phyloP scores from a whole-genome alignment of 2,329 filamentous ascomycete species.

The Aureobasidium sp. region DNA sequence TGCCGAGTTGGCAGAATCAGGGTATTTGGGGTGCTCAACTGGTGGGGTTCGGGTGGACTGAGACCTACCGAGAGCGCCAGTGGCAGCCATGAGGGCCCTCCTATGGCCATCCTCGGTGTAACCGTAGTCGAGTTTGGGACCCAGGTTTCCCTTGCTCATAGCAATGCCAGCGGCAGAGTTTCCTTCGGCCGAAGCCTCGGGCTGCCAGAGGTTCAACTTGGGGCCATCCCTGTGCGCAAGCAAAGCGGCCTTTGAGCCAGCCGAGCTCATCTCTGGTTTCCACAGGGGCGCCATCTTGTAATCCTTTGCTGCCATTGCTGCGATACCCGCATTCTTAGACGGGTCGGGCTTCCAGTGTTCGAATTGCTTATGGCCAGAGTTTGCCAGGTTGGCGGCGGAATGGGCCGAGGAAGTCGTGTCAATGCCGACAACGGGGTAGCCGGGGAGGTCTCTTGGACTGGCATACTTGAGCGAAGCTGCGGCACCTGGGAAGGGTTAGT shows the following conservation, averaged over 20 bases:
- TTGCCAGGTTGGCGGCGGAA: constrained; percentile 65
- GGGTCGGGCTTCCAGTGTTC: constrained; percentile 59
- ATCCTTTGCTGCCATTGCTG: constrained; percentile 50
- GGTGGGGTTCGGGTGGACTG: constrained; percentile 54
- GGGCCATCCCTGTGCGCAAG: constrained; percentile 50
- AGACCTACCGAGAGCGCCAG: constrained; percentile 62
- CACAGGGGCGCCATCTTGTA: constrained; percentile 53
- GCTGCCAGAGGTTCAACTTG: constrained; percentile 44
- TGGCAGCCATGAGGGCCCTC: constrained; percentile 65
- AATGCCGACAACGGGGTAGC: constrained; percentile 60
- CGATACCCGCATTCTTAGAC: constrained; percentile 50
- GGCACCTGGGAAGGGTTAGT: constrained; percentile 39
- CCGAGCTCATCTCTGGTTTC: constrained; percentile 54
- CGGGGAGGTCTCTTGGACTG: constrained; percentile 62
- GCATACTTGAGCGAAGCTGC: constrained; percentile 61
- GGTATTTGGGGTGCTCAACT: constrained; percentile 36
- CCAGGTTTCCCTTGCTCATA: constrained; percentile 46
- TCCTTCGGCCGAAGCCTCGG: constrained; percentile 43
- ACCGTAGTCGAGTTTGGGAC: constrained; percentile 37
- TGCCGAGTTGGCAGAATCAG: constrained; percentile 51
- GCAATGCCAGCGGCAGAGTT: constrained; percentile 62
- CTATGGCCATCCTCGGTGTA: constrained; percentile 45
- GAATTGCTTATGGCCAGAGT: constrained; percentile 57
- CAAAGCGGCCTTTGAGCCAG: constrained; percentile 66
- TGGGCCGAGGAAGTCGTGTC: constrained; percentile 53